A percentile compares a stretch with the other conserved stretches of the same genome.
phyloP scores from a whole-genome alignment of 371 early-diverging fungal genomes.

The Mortierella sp. region DNA sequence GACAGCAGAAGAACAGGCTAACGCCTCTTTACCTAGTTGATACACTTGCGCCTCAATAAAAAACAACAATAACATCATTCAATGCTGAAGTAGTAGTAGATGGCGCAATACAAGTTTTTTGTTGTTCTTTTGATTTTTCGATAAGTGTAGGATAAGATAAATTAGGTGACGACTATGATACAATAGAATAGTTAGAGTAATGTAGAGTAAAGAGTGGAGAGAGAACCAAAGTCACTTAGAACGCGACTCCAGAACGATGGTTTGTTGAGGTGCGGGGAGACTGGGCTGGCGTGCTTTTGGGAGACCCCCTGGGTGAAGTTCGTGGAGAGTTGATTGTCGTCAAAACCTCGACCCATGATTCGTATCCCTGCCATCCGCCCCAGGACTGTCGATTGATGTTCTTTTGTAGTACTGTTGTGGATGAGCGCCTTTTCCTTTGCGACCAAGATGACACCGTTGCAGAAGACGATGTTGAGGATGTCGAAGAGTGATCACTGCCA shows the following conservation, averaged over 20 bases:
- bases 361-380: conserved; percentile 42
- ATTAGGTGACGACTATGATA: conserved; percentile 7
- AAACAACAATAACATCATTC: not conserved
- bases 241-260: conserved; percentile 5
- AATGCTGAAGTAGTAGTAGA: not conserved
- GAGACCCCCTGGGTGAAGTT: conserved; percentile 32
- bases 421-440: not conserved
- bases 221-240: not conserved
- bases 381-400: conserved; percentile 11
- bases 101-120: not conserved
- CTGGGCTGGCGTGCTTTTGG: conserved; percentile 26
- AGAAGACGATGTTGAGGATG: not conserved
- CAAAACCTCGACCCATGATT: conserved; percentile 27
- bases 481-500: conserved; percentile 11
- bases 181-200: not conserved
- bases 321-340: conserved; percentile 26
- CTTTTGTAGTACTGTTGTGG: not conserved
- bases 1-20: not conserved
- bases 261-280: conserved; percentile 33
- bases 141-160: not conserved
- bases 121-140: not conserved
- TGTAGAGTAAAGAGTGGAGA: not conserved
- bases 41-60: not conserved
- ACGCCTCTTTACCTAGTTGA: not conserved
- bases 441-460: not conserved